Evolutionary conservation across 106 monocot genomes (phyloP).

Genomic region (Amphibolis antarctica): DNA sequence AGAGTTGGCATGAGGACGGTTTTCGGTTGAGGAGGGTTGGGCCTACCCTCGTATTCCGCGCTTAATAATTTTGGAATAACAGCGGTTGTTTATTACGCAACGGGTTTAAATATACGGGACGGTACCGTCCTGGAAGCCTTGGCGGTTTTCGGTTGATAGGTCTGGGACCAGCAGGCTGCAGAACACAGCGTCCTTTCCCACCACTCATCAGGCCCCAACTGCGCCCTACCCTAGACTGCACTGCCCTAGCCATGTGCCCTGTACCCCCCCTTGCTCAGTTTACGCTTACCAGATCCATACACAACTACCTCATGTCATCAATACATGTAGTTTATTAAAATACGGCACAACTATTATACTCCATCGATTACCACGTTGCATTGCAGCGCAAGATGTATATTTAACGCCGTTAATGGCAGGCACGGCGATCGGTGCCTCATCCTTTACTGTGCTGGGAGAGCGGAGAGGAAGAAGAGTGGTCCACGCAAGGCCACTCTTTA

Average conservation of each 20-base stretch:
- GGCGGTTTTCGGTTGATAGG: conserved; percentile 4
- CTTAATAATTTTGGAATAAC: too few relatives aligned
- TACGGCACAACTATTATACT: too few relatives aligned
- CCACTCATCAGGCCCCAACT: background rate
- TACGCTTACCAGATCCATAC: background rate
- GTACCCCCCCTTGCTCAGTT: background rate
- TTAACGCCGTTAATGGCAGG: conserved; percentile 1
- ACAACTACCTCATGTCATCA: background rate
- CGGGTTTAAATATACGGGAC: conserved; percentile 3
- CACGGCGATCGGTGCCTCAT: background rate
- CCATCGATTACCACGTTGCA: too few relatives aligned
- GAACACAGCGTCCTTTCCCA: too few relatives aligned
- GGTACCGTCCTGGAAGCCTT: background rate
- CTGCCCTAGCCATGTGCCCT: conserved; percentile 3
- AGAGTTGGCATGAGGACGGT: too few relatives aligned
- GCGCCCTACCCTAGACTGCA: background rate
- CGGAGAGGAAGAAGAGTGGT: background rate
- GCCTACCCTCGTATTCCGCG: too few relatives aligned
- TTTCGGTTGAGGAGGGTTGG: too few relatives aligned
- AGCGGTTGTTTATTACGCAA: background rate
- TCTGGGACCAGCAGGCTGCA: background rate
- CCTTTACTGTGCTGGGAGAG: background rate
- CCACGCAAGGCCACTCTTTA: background rate
- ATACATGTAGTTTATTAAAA: background rate
- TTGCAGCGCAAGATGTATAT: background rate